phyloP scores from a whole-genome alignment of 1,139 yeast species.

The Zygosaccharomyces sapae region DNA sequence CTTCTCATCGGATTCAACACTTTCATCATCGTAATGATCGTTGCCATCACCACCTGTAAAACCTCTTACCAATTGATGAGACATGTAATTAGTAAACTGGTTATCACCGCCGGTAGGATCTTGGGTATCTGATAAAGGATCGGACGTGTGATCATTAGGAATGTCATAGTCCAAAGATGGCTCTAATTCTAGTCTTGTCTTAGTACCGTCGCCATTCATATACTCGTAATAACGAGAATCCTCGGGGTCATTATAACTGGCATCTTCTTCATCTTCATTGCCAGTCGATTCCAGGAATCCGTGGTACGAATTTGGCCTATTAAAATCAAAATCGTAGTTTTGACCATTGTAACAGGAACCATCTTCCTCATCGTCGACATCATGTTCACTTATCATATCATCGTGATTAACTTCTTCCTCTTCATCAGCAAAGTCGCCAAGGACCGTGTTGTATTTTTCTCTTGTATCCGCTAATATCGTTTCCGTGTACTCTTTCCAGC shows the following conservation, averaged over 20 bases:
- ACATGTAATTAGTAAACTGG: constrained; percentile 73
- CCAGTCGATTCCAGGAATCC: constrained; percentile 22
- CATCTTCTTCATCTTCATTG: constrained; percentile 30
- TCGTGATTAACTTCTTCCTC: constrained; percentile 27
- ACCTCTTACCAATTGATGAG: constrained; percentile 66
- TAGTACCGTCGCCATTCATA: constrained; percentile 40
- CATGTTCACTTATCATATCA: constrained; percentile 14
- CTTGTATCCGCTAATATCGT: constrained; percentile 82
- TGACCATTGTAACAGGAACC: constrained; percentile 16
- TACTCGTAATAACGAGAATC: constrained; percentile 38
- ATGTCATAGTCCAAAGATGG: constrained; percentile 17
- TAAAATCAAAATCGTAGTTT: constrained; percentile 15
- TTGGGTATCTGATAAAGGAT: constrained; percentile 21
- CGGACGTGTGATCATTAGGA: constrained; percentile 30
- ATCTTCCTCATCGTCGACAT: constrained; percentile 19
- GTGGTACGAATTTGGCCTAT: constrained; percentile 17
- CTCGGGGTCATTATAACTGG: constrained; percentile 30
- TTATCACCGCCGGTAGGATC: constrained; percentile 39
- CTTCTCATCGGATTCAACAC: constrained; percentile 13
- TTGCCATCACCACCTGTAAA: constrained; percentile 34
- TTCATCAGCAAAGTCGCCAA: constrained; percentile 63
- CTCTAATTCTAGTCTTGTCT: constrained; percentile 21
- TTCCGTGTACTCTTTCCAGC: constrained; percentile 83
- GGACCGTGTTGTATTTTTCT: constrained; percentile 90
- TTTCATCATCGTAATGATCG: constrained; percentile 23